Base-by-base conservation (phyloP, 1,284 basidiomycete genomes). In the Takashimella koratensis region DNA sequence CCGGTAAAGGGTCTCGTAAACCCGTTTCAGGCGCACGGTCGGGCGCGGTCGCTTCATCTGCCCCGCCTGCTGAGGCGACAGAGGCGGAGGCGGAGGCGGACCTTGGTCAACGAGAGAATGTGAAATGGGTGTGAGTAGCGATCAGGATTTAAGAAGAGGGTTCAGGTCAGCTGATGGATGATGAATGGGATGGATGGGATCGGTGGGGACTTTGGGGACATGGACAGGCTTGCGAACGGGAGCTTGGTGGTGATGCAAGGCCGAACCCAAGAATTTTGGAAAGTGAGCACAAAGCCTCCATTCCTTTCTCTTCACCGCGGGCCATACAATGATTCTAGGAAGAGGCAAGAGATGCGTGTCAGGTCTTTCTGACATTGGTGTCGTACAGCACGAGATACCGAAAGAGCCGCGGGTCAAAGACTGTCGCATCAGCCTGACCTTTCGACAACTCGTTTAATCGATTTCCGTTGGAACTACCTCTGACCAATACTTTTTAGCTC, bases 201-300 rank as follows among this genome's bases (percentile, higher is more conserved):
- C n/a, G n/a, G n/a, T n/a, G n/a, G n/a, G n/a, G n/a, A n/a, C n/a
- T n/a, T n/a, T n/a, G n/a, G n/a, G n/a, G n/a, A n/a, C n/a, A n/a
- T n/a, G n/a, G n/a, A n/a, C 47, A 71, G 70, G 8, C 67, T 82
- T 13, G 72, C 52, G 1, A 76, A 77, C 41, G 80, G 81, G 1
- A 80, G 79, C 48, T 56, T 82, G 43, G 62, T 82, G 20, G 74
- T 82, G 16, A 82, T 82, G 81, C 79, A 80, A 55, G 80, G 80
- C 6, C 54, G 56, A 20, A 81, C 79, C 4, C 81, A 82, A 57
- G 67, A 77, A 27, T 75, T 68, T 39, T 82, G 80, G 77, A 82
- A 80, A 58, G 77, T 77, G 43, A 42, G 66, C 49, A 23, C 4
- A 23, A 19, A 51, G n/a, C 3, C n/a, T 8, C 39, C 20, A 19